Evolutionary conservation across 192 early-diverging fungal genomes (phyloP).

Genomic region (Coemansia sp.): DNA sequence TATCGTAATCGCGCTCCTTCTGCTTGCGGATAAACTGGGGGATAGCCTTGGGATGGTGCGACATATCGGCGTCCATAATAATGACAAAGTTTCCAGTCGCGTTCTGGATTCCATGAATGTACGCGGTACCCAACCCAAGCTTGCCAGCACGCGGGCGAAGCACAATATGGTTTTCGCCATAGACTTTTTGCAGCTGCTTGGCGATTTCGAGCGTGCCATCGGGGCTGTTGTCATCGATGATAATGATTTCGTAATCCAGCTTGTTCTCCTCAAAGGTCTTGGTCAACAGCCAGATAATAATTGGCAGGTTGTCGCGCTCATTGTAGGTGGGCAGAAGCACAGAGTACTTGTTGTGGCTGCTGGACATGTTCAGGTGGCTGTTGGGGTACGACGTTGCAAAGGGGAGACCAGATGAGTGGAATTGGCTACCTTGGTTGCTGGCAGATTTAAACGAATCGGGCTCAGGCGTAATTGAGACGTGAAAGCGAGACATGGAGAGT

Average conservation of each 20-base stretch:
- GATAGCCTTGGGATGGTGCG: constrained; percentile 98
- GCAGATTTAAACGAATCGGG: constrained; percentile 43
- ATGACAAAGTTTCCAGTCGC: constrained; percentile 95
- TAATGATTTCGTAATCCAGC: constrained; percentile 94
- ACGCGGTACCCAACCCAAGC: constrained; percentile 94
- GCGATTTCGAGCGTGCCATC: constrained; percentile 95
- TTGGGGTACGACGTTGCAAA: constrained; percentile 11
- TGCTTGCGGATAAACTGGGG: constrained; percentile 92
- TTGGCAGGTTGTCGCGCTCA: constrained; percentile 94
- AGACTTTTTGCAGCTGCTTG: constrained; percentile 79
- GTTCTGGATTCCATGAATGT: constrained; percentile 90
- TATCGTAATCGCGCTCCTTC: constrained; percentile 78
- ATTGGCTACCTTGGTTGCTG: constrained; percentile 12
- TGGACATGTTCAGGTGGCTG: constrained; percentile 33
- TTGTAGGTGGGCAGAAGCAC: constrained; percentile 99
- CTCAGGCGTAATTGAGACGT: constrained; percentile 53
- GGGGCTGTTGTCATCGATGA: constrained; percentile 94
- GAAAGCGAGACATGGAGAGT: constrained; percentile 47
- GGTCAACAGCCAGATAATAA: constrained; percentile 88
- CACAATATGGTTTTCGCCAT: constrained; percentile 86
- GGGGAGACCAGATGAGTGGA: constrained; percentile 32
- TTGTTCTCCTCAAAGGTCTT: constrained; percentile 81
- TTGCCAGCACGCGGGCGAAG: constrained; percentile 93
- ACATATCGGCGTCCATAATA: constrained; percentile 99
- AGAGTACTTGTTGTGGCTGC: constrained; percentile 67